These are phyloP conservation scores for Biancaea sappan DNA, from an alignment of 306 rosid genomes.

Conservation along the genomic window DNA sequence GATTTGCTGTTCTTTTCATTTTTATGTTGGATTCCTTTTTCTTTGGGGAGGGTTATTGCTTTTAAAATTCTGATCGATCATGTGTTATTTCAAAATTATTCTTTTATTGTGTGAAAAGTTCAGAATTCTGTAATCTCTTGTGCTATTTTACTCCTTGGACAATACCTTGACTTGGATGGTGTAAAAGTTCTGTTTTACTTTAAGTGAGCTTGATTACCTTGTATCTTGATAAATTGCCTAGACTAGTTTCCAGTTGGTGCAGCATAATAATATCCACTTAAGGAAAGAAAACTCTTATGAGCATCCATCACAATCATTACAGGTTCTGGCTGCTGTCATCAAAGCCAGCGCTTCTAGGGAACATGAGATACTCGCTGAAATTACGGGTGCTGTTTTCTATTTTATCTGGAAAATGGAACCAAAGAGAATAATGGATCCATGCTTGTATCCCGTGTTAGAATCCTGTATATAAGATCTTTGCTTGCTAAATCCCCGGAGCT, in stretches of 20 bases:
- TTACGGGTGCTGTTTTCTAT: slow-evolving; percentile 78
- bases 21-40: neutral
- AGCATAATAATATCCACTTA: neutral
- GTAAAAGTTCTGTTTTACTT: neutral
- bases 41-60: neutral
- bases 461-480: slow-evolving; percentile 80
- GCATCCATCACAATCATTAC: slow-evolving; percentile 19
- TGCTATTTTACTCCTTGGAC: neutral
- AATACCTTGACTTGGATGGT: neutral
- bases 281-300: neutral
- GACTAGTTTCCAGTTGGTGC: slow-evolving; percentile 17
- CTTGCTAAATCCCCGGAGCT: slow-evolving; percentile 87
- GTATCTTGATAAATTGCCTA: slow-evolving; percentile 2
- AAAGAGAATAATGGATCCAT: slow-evolving; percentile 81
- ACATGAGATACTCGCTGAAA: slow-evolving; percentile 93
- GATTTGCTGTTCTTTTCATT: neutral
- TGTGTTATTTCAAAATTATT: neutral
- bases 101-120: slow-evolving; percentile 1
- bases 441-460: slow-evolving; percentile 87
- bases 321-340: slow-evolving; percentile 89
- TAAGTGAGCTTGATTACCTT: slow-evolving; percentile 5
- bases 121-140: neutral
- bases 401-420: slow-evolving; percentile 83
- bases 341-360: slow-evolving; percentile 92
- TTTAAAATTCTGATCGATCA: neutral